phyloP scores from a whole-genome alignment of 2,329 filamentous ascomycete genomes.

The Calonectria fujianensis region DNA sequence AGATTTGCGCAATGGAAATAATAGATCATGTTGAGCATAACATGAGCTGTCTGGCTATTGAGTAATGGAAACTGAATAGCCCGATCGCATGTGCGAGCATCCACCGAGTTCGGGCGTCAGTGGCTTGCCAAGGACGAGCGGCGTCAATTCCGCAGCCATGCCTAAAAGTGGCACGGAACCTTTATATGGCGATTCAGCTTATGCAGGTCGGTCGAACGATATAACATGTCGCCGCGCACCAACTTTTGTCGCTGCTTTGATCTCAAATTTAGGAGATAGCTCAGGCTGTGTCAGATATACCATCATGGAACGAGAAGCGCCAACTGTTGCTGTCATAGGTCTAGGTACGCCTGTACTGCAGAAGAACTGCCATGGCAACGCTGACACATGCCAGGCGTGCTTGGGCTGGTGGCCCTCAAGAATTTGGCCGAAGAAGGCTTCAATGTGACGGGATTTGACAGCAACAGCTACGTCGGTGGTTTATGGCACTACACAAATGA shows the following conservation, averaged over 20 bases:
- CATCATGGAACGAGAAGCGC: conserved; percentile 40
- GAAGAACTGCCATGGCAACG: neutral
- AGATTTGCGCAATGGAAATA: neutral
- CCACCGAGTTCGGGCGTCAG: conserved; percentile 29
- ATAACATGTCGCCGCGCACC: conserved; percentile 1
- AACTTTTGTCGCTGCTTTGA: neutral
- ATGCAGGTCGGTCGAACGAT: neutral
- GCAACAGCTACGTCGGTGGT: conserved; percentile 63
- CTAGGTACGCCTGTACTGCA: conserved; percentile 48
- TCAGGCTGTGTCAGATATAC: neutral
- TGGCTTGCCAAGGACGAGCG: conserved; percentile 25
- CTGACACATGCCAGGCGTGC: conserved; percentile 52
- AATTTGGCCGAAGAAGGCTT: conserved; percentile 66
- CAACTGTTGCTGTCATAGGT: conserved; percentile 56
- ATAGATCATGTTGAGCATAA: neutral
- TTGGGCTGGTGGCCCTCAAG: conserved; percentile 63
- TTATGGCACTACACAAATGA: conserved; percentile 65
- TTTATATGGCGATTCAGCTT: conserved; percentile 20
- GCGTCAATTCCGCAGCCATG: conserved; percentile 36
- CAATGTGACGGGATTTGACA: conserved; percentile 65
- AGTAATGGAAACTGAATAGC: neutral
- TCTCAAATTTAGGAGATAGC: neutral
- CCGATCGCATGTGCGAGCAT: conserved; percentile 17
- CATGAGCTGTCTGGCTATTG: neutral
- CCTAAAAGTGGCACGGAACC: conserved; percentile 43